Evolutionary conservation across 148 eudicot species (phyloP).

Genomic region (Rhododendron ovatum): DNA sequence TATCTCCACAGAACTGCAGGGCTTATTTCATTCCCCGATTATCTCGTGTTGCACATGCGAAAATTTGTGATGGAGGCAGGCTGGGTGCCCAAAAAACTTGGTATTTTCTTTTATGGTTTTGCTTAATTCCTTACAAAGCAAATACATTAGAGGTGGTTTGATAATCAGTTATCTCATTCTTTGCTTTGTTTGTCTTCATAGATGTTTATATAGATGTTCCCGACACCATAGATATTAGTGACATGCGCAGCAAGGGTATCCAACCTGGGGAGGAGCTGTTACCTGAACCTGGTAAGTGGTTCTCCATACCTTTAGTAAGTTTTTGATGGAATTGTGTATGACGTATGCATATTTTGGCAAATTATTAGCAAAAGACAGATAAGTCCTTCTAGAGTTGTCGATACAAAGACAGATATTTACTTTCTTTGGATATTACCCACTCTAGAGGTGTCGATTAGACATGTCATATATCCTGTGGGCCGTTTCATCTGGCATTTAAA

Average conservation of each 20-base stretch:
- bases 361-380: background rate
- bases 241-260: constrained; percentile 93
- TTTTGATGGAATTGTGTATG: background rate
- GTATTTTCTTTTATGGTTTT: constrained; percentile 24
- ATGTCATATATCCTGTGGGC: background rate
- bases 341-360: background rate
- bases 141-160: background rate
- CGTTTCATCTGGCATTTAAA: background rate
- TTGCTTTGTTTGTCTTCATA: constrained; percentile 23
- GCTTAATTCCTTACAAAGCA: background rate
- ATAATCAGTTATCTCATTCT: background rate
- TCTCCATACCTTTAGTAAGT: background rate
- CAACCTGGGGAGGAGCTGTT: constrained; percentile 95
- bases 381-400: background rate
- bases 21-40: constrained; percentile 93
- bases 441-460: background rate
- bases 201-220: constrained; percentile 98
- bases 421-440: background rate
- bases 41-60: constrained; percentile 95
- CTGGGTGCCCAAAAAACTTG: constrained; percentile 98
- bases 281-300: constrained; percentile 70
- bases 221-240: constrained; percentile 79
- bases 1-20: constrained; percentile 65
- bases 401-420: background rate
- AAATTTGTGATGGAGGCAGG: constrained; percentile 97